Percentiles rank a stretch among this genome's conserved stretches.
These are phyloP conservation scores for Grammothele lineata DNA, from an alignment of 768 basidiomycete species.

Conservation along the genomic window DNA sequence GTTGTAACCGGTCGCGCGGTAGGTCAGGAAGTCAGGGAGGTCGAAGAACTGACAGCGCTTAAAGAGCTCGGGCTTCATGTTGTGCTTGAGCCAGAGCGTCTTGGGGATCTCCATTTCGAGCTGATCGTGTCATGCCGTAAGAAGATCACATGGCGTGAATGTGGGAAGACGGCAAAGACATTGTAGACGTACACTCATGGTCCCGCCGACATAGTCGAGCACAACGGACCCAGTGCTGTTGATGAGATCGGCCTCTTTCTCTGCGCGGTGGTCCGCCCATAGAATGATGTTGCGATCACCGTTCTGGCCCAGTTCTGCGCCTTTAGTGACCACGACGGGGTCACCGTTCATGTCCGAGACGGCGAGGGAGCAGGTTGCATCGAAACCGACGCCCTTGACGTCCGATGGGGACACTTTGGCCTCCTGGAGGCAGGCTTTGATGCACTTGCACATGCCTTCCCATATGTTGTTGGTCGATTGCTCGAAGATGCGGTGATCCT, in stretches of 20 bases:
- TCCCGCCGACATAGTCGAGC: conserved; percentile 92
- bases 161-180: background rate
- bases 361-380: conserved; percentile 95
- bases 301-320: conserved; percentile 51
- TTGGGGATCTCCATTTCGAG: conserved; percentile 99
- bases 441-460: conserved; percentile 57
- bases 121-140: conserved; percentile 32
- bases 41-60: conserved; percentile 80
- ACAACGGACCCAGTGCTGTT: conserved; percentile 82
- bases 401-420: conserved; percentile 50
- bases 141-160: background rate
- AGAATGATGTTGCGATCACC: conserved; percentile 87
- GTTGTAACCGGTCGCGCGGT: conserved; percentile 73
- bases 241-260: conserved; percentile 86
- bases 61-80: conserved; percentile 75
- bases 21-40: conserved; percentile 94
- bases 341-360: conserved; percentile 72
- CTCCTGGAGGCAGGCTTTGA: conserved; percentile 58
- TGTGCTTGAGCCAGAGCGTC: conserved; percentile 91
- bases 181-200: conserved; percentile 67
- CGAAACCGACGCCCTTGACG: conserved; percentile 89
- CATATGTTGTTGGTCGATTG: conserved; percentile 92
- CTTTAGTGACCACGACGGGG: conserved; percentile 73
- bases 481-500: conserved; percentile 92
- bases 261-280: conserved; percentile 97